Percentiles rank a stretch among this genome's conserved stretches.
Conservation (phyloP, 176 grass and related monocot genomes). For the Hyparrhenia diplandra region DNA sequence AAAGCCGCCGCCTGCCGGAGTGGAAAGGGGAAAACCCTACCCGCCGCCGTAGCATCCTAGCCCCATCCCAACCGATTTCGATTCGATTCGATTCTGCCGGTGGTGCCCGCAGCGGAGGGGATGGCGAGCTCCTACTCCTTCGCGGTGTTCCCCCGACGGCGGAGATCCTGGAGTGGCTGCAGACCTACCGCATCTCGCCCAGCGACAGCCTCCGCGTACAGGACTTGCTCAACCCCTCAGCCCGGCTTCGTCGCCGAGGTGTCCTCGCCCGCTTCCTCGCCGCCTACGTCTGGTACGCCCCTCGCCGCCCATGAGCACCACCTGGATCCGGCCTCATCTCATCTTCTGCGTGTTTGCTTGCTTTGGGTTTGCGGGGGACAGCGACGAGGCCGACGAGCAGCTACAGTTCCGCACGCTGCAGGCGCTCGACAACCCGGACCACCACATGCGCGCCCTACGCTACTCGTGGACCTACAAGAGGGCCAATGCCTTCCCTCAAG, state of each 20-base stretch:
- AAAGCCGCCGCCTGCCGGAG: too few species aligned
- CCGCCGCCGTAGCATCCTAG: too few species aligned
- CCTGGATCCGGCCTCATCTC: not conserved
- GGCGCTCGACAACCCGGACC: conserved; percentile 66
- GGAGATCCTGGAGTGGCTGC: conserved; percentile 34
- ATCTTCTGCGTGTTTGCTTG: not conserved
- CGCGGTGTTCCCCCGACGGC: conserved; percentile 27
- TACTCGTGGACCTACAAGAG: conserved; percentile 20
- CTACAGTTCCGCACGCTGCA: conserved; percentile 51
- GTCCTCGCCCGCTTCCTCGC: conserved; percentile 42
- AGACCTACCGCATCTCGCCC: conserved; percentile 26
- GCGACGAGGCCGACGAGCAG: conserved; percentile 50
- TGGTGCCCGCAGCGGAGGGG: not conserved
- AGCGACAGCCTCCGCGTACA: conserved; percentile 23
- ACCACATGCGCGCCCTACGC: conserved; percentile 28
- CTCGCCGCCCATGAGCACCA: not conserved
- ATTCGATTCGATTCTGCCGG: not conserved
- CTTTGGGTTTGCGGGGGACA: not conserved
- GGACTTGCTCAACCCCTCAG: conserved; percentile 37
- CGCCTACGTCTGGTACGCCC: conserved; percentile 16
- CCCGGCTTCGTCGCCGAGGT: conserved; percentile 30
- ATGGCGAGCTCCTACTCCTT: conserved; percentile 48
- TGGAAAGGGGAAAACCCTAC: too few species aligned
- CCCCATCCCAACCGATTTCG: not conserved
- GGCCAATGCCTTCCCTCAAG: conserved; percentile 38